Evolutionary conservation across 2,329 filamentous ascomycete species (phyloP), one percentile per base, ranked within the genome.

Genomic region (Paracamarosporium sp.): DNA sequence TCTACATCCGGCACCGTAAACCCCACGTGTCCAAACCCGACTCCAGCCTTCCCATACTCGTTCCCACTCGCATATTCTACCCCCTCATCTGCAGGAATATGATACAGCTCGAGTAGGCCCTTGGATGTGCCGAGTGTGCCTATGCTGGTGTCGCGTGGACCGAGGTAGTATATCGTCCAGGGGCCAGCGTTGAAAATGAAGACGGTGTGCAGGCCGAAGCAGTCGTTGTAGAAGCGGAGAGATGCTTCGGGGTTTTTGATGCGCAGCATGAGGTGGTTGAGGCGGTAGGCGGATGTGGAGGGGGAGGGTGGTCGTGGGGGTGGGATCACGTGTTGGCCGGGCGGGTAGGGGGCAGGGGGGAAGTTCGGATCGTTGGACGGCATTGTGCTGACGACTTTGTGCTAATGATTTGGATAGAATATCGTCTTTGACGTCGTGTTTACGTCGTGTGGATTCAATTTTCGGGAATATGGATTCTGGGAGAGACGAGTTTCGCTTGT

Each of bases 91-190:
- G 66, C 55, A 3, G 72, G 72, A 4, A 76, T 66, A 46, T 76
- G 67, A 35, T 74, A 75, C 0, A 76, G 55, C 51, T 76, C 72
- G 1, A 76, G 51, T 0, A 76, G 57, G 1, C 71, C 73, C 31
- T 69, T 65, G 5, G 64, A 62, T 11, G 68, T 63, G 4, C 69
- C 67, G 0, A 70, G 50, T 1, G 30, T 66, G 7, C 41, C 9
- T 9, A 69, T 69, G 20, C 15, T 25, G 17, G 62, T 59, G 33
- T 72, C 68, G 11, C 70, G 59, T 13, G 67, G 69, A 12, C 72
- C 73, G 8, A 75, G 59, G 41, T 76, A 75, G 48, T 76, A 76
- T 8, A 76, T 73, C 2, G 68, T 74, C 63, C 70, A 72, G 2
- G 71, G 68, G 6, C 74, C 73, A 2, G 66, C 62, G 40, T 74